Evolutionary conservation across 371 early-diverging fungal species (phyloP).

Genomic region (Mucor indicus): DNA sequence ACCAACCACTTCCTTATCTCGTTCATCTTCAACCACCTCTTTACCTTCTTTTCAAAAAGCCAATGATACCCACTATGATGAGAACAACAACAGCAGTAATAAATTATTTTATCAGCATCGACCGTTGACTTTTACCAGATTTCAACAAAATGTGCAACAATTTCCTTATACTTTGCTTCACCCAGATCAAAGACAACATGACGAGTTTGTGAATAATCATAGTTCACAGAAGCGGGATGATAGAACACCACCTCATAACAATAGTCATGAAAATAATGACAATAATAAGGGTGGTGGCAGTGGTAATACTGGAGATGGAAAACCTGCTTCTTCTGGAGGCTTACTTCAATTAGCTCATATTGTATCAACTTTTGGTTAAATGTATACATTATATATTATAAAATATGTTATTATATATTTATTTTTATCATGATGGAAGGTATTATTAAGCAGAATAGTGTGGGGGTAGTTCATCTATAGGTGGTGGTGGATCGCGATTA

Average conservation of each 20-base stretch:
- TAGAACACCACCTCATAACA: slow-evolving; percentile 14
- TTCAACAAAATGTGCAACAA: slow-evolving; percentile 6
- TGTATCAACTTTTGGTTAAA: slow-evolving; percentile 44
- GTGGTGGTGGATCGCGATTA: background rate
- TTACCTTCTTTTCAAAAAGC: slow-evolving; percentile 14
- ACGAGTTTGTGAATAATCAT: too few species aligned
- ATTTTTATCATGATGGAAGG: background rate
- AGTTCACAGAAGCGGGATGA: slow-evolving; percentile 3
- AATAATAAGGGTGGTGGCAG: slow-evolving; percentile 5
- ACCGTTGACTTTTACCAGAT: slow-evolving; percentile 22
- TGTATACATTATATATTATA: background rate
- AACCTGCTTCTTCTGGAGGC: slow-evolving; percentile 11
- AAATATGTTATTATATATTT: background rate
- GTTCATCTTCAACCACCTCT: slow-evolving; percentile 16
- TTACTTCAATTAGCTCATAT: slow-evolving; percentile 38
- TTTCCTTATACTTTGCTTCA: slow-evolving; percentile 32
- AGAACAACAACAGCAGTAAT: slow-evolving; percentile 2
- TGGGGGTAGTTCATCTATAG: slow-evolving; percentile 10
- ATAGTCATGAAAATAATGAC: slow-evolving; percentile 7
- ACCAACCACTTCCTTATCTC: slow-evolving; percentile 20
- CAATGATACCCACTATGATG: background rate
- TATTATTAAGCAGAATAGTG: slow-evolving; percentile 8
- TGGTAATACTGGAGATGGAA: background rate
- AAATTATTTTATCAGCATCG: slow-evolving; percentile 30
- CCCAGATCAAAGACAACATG: slow-evolving; percentile 17